phyloP scores from a whole-genome alignment of 768 basidiomycete genomes.

The Boletus rubroflammeus region DNA sequence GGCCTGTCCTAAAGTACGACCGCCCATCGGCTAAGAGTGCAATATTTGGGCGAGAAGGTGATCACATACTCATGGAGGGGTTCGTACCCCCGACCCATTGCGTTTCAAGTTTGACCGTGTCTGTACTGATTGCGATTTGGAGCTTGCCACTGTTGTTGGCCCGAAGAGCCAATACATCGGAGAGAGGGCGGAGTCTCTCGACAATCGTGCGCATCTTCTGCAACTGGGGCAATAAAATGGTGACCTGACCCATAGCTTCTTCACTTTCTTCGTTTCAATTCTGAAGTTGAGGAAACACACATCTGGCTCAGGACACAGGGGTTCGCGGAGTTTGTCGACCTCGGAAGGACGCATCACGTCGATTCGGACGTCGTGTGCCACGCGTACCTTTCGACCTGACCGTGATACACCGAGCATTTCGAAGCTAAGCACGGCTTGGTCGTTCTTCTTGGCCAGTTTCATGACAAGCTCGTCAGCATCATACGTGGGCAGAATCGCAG shows the following conservation, averaged over 20 bases:
- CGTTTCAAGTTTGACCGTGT: slow-evolving; percentile 73
- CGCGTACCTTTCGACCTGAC: slow-evolving; percentile 58
- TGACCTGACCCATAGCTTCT: slow-evolving; percentile 46
- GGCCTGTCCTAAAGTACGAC: slow-evolving; percentile 17
- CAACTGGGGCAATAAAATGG: slow-evolving; percentile 73
- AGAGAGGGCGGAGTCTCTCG: slow-evolving; percentile 68
- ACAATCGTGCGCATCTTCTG: slow-evolving; percentile 74
- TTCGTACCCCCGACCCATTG: slow-evolving; percentile 74
- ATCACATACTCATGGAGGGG: slow-evolving; percentile 47
- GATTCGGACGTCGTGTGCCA: slow-evolving; percentile 79
- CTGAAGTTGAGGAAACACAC: slow-evolving; percentile 41
- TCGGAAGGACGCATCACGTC: slow-evolving; percentile 77
- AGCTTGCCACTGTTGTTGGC: slow-evolving; percentile 64
- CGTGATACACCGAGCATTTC: slow-evolving; percentile 66
- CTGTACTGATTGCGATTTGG: slow-evolving; percentile 55
- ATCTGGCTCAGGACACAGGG: slow-evolving; percentile 82
- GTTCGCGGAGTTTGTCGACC: slow-evolving; percentile 68
- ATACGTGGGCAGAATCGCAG: slow-evolving; percentile 33
- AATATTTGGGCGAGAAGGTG: background rate
- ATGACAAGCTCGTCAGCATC: slow-evolving; percentile 68
- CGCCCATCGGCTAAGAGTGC: background rate
- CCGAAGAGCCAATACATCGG: slow-evolving; percentile 62
- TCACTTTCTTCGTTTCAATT: background rate
- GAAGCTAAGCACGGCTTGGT: slow-evolving; percentile 72
- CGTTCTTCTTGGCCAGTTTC: slow-evolving; percentile 85